Evolutionary conservation across 202 grass and related monocot species (phyloP).

Genomic region (Miscanthus sacchariflorus): DNA sequence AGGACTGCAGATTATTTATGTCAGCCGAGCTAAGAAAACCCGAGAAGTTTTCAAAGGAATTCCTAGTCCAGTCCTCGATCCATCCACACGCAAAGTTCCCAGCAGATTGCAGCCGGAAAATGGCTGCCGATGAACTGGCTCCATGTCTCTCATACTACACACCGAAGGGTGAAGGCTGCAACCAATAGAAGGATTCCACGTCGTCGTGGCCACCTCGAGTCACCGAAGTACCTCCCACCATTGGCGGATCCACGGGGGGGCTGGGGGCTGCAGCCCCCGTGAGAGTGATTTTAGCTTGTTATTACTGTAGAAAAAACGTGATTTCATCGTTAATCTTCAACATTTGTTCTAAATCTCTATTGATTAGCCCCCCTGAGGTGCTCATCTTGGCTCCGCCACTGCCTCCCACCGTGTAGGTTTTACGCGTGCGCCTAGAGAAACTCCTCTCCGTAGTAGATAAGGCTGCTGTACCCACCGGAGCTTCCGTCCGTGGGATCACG

Average conservation of each 20-base stretch:
- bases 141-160: neutral
- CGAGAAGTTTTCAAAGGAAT: neutral
- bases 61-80: neutral
- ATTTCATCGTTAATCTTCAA: no score
- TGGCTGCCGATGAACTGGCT: slow-evolving; percentile 23
- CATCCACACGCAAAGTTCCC: neutral
- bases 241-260: no score
- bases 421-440: neutral
- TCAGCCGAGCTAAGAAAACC: neutral
- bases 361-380: no score
- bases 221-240: neutral
- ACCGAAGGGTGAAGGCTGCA: neutral
- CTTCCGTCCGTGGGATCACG: neutral
- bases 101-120: neutral
- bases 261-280: no score
- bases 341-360: no score
- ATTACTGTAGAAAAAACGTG: no score
- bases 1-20: neutral
- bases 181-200: neutral
- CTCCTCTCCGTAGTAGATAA: neutral
- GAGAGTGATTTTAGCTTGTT: no score
- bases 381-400: no score
- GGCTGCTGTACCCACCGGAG: neutral
- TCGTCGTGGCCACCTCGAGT: slow-evolving; percentile 8
- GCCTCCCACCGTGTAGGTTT: slow-evolving; percentile 9